Evolutionary conservation across 306 rosid genomes (phyloP).

Genomic region (Citrullus amarus): DNA sequence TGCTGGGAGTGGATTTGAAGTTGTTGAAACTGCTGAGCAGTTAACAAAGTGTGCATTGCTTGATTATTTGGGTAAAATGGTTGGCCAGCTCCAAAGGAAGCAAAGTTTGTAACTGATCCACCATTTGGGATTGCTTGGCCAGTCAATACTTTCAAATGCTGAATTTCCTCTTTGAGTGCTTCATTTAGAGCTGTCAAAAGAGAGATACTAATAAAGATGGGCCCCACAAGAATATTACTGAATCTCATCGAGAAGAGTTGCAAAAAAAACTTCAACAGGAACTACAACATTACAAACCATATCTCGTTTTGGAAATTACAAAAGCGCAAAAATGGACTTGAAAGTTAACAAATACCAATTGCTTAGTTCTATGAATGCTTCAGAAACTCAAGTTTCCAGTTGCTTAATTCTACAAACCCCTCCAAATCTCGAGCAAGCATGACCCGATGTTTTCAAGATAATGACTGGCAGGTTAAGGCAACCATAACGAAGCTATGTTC

Average conservation of each 20-base stretch:
- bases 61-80: conserved; percentile 67
- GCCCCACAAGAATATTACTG: background rate
- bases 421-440: background rate
- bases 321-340: too few relatives aligned
- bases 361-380: too few relatives aligned
- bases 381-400: too few relatives aligned
- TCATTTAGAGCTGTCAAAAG: conserved; percentile 57
- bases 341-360: too few relatives aligned
- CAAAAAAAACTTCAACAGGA: too few relatives aligned
- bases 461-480: background rate
- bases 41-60: conserved; percentile 57
- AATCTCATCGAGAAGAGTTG: too few relatives aligned
- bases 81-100: conserved; percentile 56
- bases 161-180: conserved; percentile 88
- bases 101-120: conserved; percentile 64
- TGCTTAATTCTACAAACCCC: too few relatives aligned
- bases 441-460: background rate
- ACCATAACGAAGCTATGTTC: background rate
- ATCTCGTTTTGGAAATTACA: too few relatives aligned
- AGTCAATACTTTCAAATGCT: conserved; percentile 82
- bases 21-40: conserved; percentile 88
- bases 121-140: conserved; percentile 79
- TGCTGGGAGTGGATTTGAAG: conserved; percentile 75
- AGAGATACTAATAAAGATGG: conserved; percentile 3
- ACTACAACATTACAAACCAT: too few relatives aligned